Conservation (phyloP, 805 yeast genomes). For the Saccharomycopsis fermentans region DNA sequence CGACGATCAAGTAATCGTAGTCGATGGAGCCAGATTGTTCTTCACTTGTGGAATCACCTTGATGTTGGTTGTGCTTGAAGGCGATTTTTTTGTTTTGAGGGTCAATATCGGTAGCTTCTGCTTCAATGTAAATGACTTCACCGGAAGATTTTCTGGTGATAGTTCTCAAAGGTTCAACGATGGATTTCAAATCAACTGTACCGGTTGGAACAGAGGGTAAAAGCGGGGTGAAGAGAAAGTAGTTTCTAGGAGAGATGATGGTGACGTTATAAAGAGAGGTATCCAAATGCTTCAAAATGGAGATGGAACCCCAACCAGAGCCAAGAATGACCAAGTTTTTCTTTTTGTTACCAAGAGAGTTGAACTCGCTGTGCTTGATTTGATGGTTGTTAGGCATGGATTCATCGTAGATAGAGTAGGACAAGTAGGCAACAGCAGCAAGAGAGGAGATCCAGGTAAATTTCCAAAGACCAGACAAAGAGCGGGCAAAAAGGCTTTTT, state of each 20-base stretch:
- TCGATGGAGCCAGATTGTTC: constrained; percentile 31
- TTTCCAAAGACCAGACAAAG: constrained; percentile 30
- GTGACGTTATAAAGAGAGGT: constrained; percentile 81
- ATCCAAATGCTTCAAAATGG: constrained; percentile 75
- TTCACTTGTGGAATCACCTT: constrained; percentile 18
- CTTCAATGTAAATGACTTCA: constrained; percentile 77
- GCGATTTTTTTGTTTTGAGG: constrained; percentile 55
- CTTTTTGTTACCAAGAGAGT: constrained; percentile 33
- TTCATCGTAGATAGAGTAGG: constrained; percentile 56
- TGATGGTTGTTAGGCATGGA: constrained; percentile 48
- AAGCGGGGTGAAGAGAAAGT: constrained; percentile 91
- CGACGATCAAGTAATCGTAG: constrained; percentile 81
- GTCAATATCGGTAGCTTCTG: constrained; percentile 80
- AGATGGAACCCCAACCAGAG: constrained; percentile 93
- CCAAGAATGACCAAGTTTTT: constrained; percentile 58
- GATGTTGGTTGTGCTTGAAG: constrained; percentile 40
- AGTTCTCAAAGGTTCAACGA: constrained; percentile 85
- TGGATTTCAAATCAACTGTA: constrained; percentile 79
- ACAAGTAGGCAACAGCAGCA: constrained; percentile 45
- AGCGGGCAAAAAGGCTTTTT: neutral
- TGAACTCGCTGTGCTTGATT: constrained; percentile 46
- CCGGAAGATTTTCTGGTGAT: constrained; percentile 73
- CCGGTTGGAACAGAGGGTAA: constrained; percentile 94
- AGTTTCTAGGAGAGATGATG: constrained; percentile 88
- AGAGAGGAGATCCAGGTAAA: constrained; percentile 40